These are phyloP conservation scores for Hanseniaspora pseudoguilliermondii DNA, from an alignment of 805 yeast species.

Conservation along the genomic window DNA sequence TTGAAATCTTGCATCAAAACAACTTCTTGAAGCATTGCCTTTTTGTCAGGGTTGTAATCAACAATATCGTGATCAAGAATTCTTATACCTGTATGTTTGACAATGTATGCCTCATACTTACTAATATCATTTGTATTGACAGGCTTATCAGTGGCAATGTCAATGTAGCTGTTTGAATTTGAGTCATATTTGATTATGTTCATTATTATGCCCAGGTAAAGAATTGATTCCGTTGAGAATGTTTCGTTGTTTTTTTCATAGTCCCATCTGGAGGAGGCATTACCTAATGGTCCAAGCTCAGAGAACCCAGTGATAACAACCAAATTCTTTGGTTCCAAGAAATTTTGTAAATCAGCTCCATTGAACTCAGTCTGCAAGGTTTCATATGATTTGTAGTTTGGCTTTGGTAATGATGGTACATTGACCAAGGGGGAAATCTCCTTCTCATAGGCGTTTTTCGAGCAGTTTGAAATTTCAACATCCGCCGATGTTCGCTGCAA, in stretches of 20 bases:
- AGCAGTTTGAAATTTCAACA: not conserved
- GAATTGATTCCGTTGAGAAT: slow-evolving; percentile 76
- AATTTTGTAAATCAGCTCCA: slow-evolving; percentile 46
- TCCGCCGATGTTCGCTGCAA: not conserved
- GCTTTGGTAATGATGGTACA: slow-evolving; percentile 45
- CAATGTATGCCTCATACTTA: slow-evolving; percentile 61
- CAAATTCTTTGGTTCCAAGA: slow-evolving; percentile 65
- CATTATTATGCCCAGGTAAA: slow-evolving; percentile 93
- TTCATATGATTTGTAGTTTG: slow-evolving; percentile 48
- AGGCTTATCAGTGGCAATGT: slow-evolving; percentile 60
- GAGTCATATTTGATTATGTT: slow-evolving; percentile 58
- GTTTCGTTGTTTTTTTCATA: slow-evolving; percentile 67
- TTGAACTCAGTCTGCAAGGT: slow-evolving; percentile 41
- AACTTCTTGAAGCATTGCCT: slow-evolving; percentile 70
- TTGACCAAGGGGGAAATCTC: not conserved
- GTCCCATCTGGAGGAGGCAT: slow-evolving; percentile 85
- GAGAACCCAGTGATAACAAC: slow-evolving; percentile 80
- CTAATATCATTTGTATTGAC: slow-evolving; percentile 72
- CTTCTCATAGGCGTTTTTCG: not conserved
- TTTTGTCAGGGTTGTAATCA: slow-evolving; percentile 74
- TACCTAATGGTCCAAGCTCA: slow-evolving; percentile 91
- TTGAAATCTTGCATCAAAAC: slow-evolving; percentile 76
- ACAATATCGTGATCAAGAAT: slow-evolving; percentile 42
- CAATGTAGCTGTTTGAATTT: slow-evolving; percentile 56
- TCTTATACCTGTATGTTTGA: slow-evolving; percentile 75